phyloP scores from a whole-genome alignment of 345 rosid species.

The Nephelium lappaceum region DNA sequence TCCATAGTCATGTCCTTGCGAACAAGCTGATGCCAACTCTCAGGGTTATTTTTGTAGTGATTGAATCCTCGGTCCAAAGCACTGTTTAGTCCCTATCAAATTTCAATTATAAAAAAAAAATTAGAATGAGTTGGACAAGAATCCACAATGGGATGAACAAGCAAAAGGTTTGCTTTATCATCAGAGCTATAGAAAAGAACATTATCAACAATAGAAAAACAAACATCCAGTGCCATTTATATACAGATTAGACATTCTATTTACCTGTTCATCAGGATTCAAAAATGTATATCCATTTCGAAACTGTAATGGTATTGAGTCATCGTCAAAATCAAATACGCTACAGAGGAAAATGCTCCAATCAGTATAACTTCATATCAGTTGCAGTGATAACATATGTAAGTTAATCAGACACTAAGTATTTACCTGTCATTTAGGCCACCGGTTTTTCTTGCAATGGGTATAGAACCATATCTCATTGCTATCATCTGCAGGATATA shows the following conservation, averaged over 20 bases:
- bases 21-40: conserved; percentile 69
- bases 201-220: neutral
- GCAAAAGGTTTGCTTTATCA: neutral
- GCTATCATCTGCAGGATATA: conserved; percentile 76
- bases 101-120: neutral
- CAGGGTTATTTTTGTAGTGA: conserved; percentile 50
- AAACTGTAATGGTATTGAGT: conserved; percentile 64
- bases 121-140: neutral
- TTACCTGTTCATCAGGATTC: conserved; percentile 83
- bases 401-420: conserved; percentile 7
- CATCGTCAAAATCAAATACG: conserved; percentile 86
- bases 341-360: conserved; percentile 37
- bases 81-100: conserved; percentile 56
- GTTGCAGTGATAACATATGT: neutral
- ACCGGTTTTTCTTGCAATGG: conserved; percentile 87
- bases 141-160: neutral
- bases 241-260: neutral
- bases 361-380: conserved; percentile 14
- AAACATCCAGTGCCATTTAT: neutral
- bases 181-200: neutral
- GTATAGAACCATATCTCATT: conserved; percentile 90
- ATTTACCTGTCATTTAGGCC: conserved; percentile 90
- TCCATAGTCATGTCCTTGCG: conserved; percentile 78
- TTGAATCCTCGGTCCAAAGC: conserved; percentile 77
- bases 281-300: conserved; percentile 76